phyloP scores from a whole-genome alignment of 108 stramenopile species.

The Schizochytrium sp. region DNA sequence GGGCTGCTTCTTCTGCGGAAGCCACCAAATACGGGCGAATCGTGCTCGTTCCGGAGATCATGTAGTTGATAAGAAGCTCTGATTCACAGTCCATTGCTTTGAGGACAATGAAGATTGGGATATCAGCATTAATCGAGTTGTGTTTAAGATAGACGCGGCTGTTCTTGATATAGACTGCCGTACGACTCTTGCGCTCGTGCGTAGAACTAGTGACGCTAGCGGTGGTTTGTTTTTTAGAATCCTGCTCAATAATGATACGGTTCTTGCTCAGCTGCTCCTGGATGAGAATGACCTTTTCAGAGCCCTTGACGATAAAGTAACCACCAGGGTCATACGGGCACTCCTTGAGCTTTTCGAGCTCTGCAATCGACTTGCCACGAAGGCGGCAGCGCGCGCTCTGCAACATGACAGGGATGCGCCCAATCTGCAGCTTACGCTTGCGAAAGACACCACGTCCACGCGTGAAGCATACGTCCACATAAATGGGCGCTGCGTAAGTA shows the following conservation, averaged over 20 bases:
- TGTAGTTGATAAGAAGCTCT: constrained; percentile 70
- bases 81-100: constrained; percentile 91
- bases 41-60: constrained; percentile 68
- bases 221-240: constrained; percentile 92
- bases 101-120: constrained; percentile 98
- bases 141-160: constrained; percentile 76
- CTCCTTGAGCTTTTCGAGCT: constrained; percentile 94
- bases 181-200: constrained; percentile 89
- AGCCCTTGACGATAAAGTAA: constrained; percentile 99
- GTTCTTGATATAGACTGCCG: constrained; percentile 12
- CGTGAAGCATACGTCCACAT: constrained; percentile 78
- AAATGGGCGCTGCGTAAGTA: constrained; percentile 94
- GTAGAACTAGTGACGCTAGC: constrained; percentile 93
- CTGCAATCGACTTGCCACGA: constrained; percentile 91
- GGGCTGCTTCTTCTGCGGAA: constrained; percentile 19
- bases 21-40: neutral
- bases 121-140: constrained; percentile 94
- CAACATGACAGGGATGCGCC: constrained; percentile 94
- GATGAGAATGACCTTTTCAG: constrained; percentile 98
- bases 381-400: constrained; percentile 92
- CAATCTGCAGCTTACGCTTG: constrained; percentile 82
- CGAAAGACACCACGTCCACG: constrained; percentile 67
- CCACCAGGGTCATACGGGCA: constrained; percentile 99
- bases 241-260: constrained; percentile 97
- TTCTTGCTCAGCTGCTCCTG: constrained; percentile 98